Percentiles rank a stretch among this genome's conserved stretches.
Evolutionary conservation across 257 asterid species (phyloP).

Genomic region (Solanum pinnatisectum): DNA sequence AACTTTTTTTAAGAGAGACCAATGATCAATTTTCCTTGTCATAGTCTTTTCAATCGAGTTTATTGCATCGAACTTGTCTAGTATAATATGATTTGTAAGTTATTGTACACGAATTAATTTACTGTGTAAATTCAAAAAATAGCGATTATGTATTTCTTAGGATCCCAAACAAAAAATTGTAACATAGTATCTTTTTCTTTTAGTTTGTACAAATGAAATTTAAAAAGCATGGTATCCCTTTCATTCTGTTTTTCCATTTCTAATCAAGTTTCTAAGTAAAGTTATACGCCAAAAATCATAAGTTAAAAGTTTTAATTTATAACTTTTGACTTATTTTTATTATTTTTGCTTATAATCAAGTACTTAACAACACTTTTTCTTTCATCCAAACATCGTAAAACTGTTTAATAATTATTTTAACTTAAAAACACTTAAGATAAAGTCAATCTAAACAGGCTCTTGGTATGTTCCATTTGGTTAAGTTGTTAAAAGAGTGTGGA

Average conservation of each 20-base stretch:
- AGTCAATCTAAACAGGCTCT: neutral
- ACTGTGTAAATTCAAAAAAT: neutral
- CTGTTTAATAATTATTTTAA: too few relatives aligned
- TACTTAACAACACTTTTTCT: too few relatives aligned
- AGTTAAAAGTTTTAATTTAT: too few relatives aligned
- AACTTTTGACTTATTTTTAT: too few relatives aligned
- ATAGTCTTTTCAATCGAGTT: neutral
- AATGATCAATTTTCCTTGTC: too few relatives aligned
- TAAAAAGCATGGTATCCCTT: neutral
- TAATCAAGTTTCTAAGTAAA: neutral
- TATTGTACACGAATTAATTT: neutral
- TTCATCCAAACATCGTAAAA: too few relatives aligned
- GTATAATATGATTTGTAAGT: neutral
- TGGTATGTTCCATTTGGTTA: neutral
- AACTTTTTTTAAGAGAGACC: neutral
- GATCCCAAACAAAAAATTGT: neutral
- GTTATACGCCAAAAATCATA: neutral
- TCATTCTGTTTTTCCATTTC: neutral
- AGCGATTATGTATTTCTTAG: rapidly evolving
- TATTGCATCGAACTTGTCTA: too few relatives aligned
- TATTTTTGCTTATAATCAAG: neutral
- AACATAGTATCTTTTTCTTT: neutral
- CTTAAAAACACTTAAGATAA: too few relatives aligned
- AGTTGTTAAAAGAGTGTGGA: neutral
- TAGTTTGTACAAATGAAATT: neutral